Base-by-base conservation (phyloP, 1,139 yeast species). In the Suhomyces kunorum region DNA sequence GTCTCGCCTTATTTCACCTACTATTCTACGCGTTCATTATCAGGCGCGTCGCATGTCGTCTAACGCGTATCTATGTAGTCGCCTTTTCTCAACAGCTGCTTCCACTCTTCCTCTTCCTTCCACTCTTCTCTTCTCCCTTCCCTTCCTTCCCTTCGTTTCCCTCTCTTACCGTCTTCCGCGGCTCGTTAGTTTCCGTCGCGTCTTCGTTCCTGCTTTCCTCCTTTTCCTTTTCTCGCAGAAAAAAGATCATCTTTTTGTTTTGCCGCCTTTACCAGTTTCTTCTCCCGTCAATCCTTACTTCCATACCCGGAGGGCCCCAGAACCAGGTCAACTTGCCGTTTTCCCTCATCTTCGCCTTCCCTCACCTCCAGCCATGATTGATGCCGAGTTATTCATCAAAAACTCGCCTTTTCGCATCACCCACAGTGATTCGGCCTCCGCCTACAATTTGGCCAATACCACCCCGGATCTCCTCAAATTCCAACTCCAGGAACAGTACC, bases 381-480 rank as follows among this genome's bases (percentile, higher is more conserved):
- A 64, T 45, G 50, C 68, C 6, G 69, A 64, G 15, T 49, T 63
- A 4, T 63, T 69, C 42, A 54, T 59, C 44, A 66, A 61, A 46
- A 61, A 50, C 45, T 68, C 75, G 8, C 76, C 76, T 12, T 71
- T 66, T 47, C 63, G 59, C 39, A 56, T 60, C 23, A 57, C 65
- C 8, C 68, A 64, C 47, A 56, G 55, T 32, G 65, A 63, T 40
- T 48, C 59, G 27, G 35, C 35, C 28, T 51, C 34, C 30, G 49
- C 51, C 38, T 66, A 60, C 48, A 64, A 63, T 40, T 52, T 67
- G 32, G 44, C 56, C 43, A 67, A 68, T 42, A 67, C 74, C 20
- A 71, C 76, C 1, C 67, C 73, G 0, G 77, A 72, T 3, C 56
- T 71, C 22, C 62, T 72, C 43, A 71, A 70, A 50, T 71, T 70